Conservation (phyloP, 2,329 filamentous ascomycete genomes). For the Tolypocladium nubicola region DNA sequence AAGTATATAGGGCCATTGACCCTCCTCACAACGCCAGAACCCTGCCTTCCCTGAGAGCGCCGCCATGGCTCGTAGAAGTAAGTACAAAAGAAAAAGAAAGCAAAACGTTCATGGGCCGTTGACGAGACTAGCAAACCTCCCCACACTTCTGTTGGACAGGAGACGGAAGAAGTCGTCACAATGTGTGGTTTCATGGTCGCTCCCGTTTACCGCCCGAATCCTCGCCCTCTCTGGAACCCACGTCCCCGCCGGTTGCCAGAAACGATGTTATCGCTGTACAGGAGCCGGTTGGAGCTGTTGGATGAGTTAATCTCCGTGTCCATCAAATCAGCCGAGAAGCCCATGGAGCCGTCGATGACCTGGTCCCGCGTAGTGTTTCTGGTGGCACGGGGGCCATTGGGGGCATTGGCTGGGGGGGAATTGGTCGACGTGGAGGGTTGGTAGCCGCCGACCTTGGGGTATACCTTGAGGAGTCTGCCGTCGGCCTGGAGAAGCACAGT, state of each 20-base stretch:
- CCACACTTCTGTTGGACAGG: neutral
- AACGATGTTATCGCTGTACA: conserved; percentile 44
- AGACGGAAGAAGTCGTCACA: neutral
- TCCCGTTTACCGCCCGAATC: neutral
- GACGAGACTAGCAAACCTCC: neutral
- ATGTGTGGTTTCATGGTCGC: too few species aligned
- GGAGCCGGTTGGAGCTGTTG: conserved; percentile 23
- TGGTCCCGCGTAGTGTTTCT: conserved; percentile 20
- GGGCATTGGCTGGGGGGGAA: conserved; percentile 18
- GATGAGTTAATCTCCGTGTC: conserved; percentile 13
- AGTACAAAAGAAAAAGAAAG: neutral
- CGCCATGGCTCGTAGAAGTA: neutral
- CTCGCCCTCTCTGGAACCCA: conserved; percentile 11
- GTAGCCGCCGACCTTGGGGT: conserved; percentile 47
- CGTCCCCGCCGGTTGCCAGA: conserved; percentile 15
- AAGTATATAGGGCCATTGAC: neutral
- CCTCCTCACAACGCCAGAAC: neutral
- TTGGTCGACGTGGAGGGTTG: conserved; percentile 15
- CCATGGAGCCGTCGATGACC: conserved; percentile 42
- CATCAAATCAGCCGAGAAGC: conserved; percentile 42
- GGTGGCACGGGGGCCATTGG: conserved; percentile 17
- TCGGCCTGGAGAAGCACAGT: conserved; percentile 46
- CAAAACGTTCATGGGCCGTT: neutral
- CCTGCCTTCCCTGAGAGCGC: neutral
- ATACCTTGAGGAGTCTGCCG: conserved; percentile 63